Base-by-base conservation (phyloP, 176 grass and related monocot species). In the Carex scoparia region DNA sequence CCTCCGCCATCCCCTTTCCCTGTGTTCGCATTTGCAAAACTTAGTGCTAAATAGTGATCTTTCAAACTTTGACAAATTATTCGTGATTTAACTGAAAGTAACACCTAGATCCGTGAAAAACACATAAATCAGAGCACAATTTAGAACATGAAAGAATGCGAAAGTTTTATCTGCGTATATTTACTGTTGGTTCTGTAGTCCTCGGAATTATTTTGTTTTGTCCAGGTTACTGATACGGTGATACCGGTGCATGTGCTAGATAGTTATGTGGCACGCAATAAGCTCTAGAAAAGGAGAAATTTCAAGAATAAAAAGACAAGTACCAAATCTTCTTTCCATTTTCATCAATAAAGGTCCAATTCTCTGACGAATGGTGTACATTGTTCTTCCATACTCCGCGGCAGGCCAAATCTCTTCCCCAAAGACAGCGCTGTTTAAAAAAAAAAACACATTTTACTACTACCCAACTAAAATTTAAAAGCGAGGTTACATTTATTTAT, bases 321-420 rank as follows among this genome's bases (percentile, higher is more conserved):
- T 84, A 95, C 93, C 93, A 53, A 84, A 95, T 93, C 86, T 90
- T 69, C 84, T 99, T 76, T 95, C 87, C 91, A 99, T 82, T 86
- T 86, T 99, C 88, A 99, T 86, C 84, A 91, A 85, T 32, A 99
- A 88, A 82, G 96, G 93, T 3, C 96, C 96, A 53, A 91, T 82
- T 79, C 96, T 88, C 84, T 99, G 96, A 28, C 96, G 96, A 65
- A 99, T 99, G 32, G 85, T 86, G 58, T 95, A 99, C 96, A 99
- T 99, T 56, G 96, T 99, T 87, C 94, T 90, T 15, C 96, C 96
- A 35, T 99, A 99, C 64, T 94, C 96, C 0, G 87, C 85, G 11
- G 96, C 91, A 14, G 93, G 96, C 96, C 96, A 99, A 69, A 99
- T 89, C 19, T 99, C 96, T 33, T 92, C 89, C 19, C 96, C 96